These are phyloP conservation scores for Tylopilus sp. DNA, from an alignment of 768 basidiomycete species.

Conservation along the genomic window DNA sequence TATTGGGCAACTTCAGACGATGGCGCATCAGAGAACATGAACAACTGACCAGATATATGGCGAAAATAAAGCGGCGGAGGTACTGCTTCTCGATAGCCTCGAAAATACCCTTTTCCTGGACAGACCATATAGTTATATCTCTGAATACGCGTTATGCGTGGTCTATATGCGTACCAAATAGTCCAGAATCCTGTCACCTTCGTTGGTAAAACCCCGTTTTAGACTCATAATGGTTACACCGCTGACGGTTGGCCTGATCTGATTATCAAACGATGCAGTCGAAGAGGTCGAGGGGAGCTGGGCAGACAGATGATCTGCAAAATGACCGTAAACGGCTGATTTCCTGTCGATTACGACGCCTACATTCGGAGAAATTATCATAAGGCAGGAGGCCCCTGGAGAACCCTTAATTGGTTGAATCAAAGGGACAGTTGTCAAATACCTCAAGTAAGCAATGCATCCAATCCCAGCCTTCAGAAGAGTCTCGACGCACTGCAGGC, in stretches of 20 bases:
- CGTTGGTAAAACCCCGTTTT: constrained; percentile 73
- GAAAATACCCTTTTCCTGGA: constrained; percentile 81
- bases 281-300: constrained; percentile 30
- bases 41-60: constrained; percentile 68
- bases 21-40: not conserved
- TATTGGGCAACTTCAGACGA: constrained; percentile 27
- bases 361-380: constrained; percentile 75
- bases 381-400: constrained; percentile 70
- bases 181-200: constrained; percentile 79
- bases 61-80: constrained; percentile 81
- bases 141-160: constrained; percentile 5
- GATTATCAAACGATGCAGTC: constrained; percentile 38
- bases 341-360: constrained; percentile 1
- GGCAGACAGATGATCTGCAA: constrained; percentile 28
- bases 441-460: constrained; percentile 77
- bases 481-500: constrained; percentile 68
- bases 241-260: constrained; percentile 44
- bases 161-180: constrained; percentile 58
- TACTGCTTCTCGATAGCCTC: constrained; percentile 84
- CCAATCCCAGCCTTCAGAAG: constrained; percentile 70
- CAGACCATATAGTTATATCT: constrained; percentile 2
- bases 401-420: constrained; percentile 6
- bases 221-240: constrained; percentile 73
- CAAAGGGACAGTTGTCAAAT: not conserved
- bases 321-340: not conserved